Evolutionary conservation across 1,284 basidiomycete genomes (phyloP), one percentile per base, ranked within the genome.

Genomic region (Uromyces viciae-fabae): DNA sequence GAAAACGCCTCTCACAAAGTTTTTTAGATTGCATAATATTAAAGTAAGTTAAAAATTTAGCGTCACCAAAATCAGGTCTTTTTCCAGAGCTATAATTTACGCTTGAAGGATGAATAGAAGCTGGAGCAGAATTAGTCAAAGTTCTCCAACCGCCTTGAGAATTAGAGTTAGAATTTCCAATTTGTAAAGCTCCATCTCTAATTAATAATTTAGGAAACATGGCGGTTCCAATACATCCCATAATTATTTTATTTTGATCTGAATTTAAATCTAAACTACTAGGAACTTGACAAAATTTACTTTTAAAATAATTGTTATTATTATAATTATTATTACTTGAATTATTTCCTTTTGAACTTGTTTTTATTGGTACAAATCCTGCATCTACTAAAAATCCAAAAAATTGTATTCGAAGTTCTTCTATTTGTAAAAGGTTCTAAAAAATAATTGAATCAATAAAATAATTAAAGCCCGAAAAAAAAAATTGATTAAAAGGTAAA

Each of bases 1-100:
- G 25, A 49, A 73, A 42, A 64, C 3, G 19, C 22, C 14, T 76
- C 82, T 78, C 72, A 83, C 87, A 99, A 40, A 98, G 87, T 86
- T 91, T 93, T 87, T 92, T 94, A 17, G 93, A 94, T 85, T 94
- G 93, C 92, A 94, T 95, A 52, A 97, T 88, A 0, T 94, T 96
- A 86, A 95, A 98, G 86, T 94, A 97, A 25, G 90, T 88, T 68
- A 97, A 86, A 86, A 94, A 90, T 82, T 91, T 91, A 14, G 90
- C 82, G 36, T 83, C 89, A 0, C 91, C 91, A 82, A 95, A 91
- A 75, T 94, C 93, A 3, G 86, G 85, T n/a, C 58, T 33, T 52
- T 71, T 54, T n/a, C 81, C 84, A 7, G 83, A 83, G 88, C 89
- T 86, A 84, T 94, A 94, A 86, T 98, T 97, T 82, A 95, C 89